phyloP scores from a whole-genome alignment of 805 yeast genomes.

The Yamadazyma phyllophila region DNA sequence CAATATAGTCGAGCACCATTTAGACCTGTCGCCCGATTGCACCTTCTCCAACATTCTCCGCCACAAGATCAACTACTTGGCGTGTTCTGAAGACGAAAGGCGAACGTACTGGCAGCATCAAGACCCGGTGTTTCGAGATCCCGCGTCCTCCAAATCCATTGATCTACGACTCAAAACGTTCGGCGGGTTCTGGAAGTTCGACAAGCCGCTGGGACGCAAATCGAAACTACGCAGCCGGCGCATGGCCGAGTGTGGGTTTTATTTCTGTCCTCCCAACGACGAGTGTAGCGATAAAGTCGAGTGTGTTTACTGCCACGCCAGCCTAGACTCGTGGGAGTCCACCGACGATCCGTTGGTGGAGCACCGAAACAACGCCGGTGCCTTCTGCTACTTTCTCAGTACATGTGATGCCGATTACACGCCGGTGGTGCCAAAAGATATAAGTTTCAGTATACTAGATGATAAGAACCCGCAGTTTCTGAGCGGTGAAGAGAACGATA shows the following conservation, averaged over 20 bases:
- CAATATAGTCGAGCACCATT: slow-evolving; percentile 19
- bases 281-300: slow-evolving; percentile 33
- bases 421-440: neutral
- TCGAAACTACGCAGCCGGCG: slow-evolving; percentile 13
- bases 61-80: slow-evolving; percentile 12
- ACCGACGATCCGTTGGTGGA: slow-evolving; percentile 62
- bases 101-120: slow-evolving; percentile 16
- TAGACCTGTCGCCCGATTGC: slow-evolving; percentile 19
- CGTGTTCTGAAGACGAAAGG: slow-evolving; percentile 1
- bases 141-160: slow-evolving; percentile 26
- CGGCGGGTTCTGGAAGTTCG: slow-evolving; percentile 44
- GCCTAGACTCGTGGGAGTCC: slow-evolving; percentile 51
- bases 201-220: slow-evolving; percentile 33
- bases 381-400: slow-evolving; percentile 28
- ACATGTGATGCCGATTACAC: neutral
- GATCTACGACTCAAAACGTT: slow-evolving; percentile 40
- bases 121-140: slow-evolving; percentile 30
- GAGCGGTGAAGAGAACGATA: slow-evolving; percentile 8
- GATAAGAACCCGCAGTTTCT: slow-evolving; percentile 4
- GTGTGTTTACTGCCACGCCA: slow-evolving; percentile 26
- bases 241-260: slow-evolving; percentile 47
- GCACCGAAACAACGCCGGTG: slow-evolving; percentile 36
- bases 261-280: slow-evolving; percentile 28
- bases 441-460: neutral
- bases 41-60: slow-evolving; percentile 16